Conservation (phyloP, 192 early-diverging fungal genomes). For the Coemansia sp. region DNA sequence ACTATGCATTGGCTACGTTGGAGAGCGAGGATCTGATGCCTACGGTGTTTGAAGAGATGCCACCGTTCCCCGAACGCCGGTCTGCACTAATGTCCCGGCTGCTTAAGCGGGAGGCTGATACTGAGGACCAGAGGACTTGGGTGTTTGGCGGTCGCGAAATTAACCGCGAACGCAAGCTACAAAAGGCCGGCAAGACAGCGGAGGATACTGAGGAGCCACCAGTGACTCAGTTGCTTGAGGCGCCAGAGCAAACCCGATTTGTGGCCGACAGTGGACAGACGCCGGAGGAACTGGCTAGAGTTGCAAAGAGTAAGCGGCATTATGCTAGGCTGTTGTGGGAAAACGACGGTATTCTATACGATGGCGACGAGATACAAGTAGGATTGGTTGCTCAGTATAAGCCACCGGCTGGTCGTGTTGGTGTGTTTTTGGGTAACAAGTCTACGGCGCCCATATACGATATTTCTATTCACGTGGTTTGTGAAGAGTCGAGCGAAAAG, state of each 20-base stretch:
- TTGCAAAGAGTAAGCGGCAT: constrained; percentile 44
- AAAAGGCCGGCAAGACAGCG: background rate
- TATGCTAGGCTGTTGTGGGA: constrained; percentile 69
- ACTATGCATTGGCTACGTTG: constrained; percentile 81
- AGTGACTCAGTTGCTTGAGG: background rate
- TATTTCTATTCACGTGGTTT: constrained; percentile 62
- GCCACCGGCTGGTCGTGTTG: constrained; percentile 83
- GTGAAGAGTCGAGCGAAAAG: constrained; percentile 40
- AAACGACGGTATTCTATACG: constrained; percentile 88
- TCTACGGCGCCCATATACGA: constrained; percentile 68
- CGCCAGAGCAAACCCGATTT: background rate
- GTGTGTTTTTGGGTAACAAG: constrained; percentile 92
- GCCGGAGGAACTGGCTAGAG: constrained; percentile 27
- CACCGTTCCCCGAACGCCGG: constrained; percentile 93
- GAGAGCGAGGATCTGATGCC: constrained; percentile 88
- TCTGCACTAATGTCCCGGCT: constrained; percentile 84
- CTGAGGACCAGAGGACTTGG: constrained; percentile 97
- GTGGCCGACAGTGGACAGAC: background rate
- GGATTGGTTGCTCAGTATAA: constrained; percentile 95
- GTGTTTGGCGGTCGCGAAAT: constrained; percentile 86
- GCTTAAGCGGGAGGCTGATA: constrained; percentile 84
- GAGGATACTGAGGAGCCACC: background rate
- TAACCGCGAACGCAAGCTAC: constrained; percentile 61
- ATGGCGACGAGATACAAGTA: constrained; percentile 87
- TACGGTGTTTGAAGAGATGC: constrained; percentile 98